phyloP scores from a whole-genome alignment of 108 stramenopile genomes.

The Fragilaria radians region DNA sequence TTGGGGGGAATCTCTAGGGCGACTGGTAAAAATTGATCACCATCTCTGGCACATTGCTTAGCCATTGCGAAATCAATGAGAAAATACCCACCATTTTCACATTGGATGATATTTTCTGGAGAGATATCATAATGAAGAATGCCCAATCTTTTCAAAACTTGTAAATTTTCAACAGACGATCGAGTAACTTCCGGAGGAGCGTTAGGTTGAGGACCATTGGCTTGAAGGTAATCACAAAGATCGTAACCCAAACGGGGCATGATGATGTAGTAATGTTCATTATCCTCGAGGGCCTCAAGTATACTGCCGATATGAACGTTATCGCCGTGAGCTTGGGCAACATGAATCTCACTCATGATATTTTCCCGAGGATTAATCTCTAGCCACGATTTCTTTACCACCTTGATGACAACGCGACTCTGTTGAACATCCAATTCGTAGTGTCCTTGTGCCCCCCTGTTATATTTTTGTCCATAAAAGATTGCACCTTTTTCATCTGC shows the following conservation, averaged over 20 bases:
- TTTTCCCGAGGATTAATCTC: neutral
- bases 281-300: neutral
- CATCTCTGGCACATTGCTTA: conserved; percentile 19
- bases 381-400: neutral
- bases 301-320: neutral
- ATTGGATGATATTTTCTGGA: conserved; percentile 62
- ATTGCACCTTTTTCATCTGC: neutral
- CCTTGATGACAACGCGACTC: neutral
- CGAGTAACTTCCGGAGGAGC: neutral
- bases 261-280: neutral
- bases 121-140: conserved; percentile 73
- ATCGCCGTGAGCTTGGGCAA: neutral
- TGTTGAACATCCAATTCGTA: neutral
- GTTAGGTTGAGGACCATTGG: neutral
- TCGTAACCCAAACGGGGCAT: neutral
- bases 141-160: conserved; percentile 56
- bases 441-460: neutral
- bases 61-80: conserved; percentile 73
- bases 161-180: conserved; percentile 56
- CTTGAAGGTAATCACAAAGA: neutral
- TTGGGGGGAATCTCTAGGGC: conserved; percentile 34
- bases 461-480: neutral
- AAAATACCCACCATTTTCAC: conserved; percentile 17
- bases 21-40: conserved; percentile 36
- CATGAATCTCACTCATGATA: neutral